Evolutionary conservation across 1,284 basidiomycete species (phyloP).

Genomic region (Porogramme epimiltina): DNA sequence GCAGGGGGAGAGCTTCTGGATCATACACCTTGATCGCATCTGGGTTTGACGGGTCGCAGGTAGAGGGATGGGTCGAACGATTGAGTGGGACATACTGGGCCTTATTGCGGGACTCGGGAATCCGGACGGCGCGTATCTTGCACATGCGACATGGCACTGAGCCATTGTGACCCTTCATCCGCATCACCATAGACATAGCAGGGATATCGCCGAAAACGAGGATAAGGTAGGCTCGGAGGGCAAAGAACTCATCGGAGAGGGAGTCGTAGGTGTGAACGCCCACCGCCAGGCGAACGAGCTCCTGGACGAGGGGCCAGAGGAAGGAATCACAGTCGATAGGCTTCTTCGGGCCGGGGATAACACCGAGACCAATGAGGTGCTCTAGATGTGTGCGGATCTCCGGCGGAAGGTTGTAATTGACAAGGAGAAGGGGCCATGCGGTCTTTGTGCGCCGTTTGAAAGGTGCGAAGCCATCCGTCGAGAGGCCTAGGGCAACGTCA

Average conservation of each 20-base stretch:
- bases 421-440: constrained; percentile 43
- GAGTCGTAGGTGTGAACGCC: constrained; percentile 40
- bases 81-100: constrained; percentile 36
- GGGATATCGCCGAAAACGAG: constrained; percentile 48
- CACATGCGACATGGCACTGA: constrained; percentile 46
- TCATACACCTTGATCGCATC: constrained; percentile 29
- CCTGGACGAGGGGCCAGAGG: constrained; percentile 38
- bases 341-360: constrained; percentile 47
- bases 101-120: constrained; percentile 30
- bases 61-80: constrained; percentile 10
- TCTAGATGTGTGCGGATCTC: constrained; percentile 31
- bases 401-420: constrained; percentile 43
- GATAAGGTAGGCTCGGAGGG: constrained; percentile 41
- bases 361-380: constrained; percentile 38
- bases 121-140: constrained; percentile 37
- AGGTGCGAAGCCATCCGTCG: constrained; percentile 39
- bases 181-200: constrained; percentile 44
- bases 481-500: constrained; percentile 34
- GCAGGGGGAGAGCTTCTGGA: constrained; percentile 38
- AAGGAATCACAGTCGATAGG: constrained; percentile 45
- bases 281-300: constrained; percentile 36
- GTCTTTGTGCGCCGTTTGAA: constrained; percentile 39
- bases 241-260: constrained; percentile 27
- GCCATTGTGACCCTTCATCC: constrained; percentile 50
- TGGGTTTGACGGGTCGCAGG: background rate